phyloP scores from a whole-genome alignment of 2,329 filamentous ascomycete species.

The Fusarium sp. region DNA sequence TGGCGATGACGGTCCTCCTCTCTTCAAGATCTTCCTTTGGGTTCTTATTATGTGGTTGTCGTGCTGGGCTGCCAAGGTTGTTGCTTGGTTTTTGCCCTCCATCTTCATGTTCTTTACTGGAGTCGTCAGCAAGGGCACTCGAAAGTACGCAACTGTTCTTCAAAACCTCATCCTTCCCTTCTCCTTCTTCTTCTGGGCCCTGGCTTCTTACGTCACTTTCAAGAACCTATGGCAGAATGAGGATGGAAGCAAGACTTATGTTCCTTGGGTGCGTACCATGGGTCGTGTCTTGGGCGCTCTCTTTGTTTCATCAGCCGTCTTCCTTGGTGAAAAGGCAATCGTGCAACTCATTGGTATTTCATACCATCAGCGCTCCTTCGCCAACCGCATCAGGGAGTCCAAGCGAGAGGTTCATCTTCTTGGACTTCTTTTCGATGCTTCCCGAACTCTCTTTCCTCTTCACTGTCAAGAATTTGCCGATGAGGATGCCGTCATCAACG shows the following conservation, averaged over 20 bases:
- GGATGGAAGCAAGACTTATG: slow-evolving; percentile 45
- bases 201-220: slow-evolving; percentile 72
- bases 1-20: slow-evolving; percentile 55
- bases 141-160: slow-evolving; percentile 76
- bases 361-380: slow-evolving; percentile 87
- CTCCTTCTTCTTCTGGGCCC: slow-evolving; percentile 75
- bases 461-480: slow-evolving; percentile 92
- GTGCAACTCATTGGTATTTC: slow-evolving; percentile 87
- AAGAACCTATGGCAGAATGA: slow-evolving; percentile 60
- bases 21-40: slow-evolving; percentile 75
- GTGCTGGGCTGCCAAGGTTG: slow-evolving; percentile 74
- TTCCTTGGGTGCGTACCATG: slow-evolving; percentile 68
- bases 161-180: slow-evolving; percentile 72
- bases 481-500: slow-evolving; percentile 92
- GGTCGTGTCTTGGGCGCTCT: slow-evolving; percentile 73
- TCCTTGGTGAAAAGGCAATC: slow-evolving; percentile 80
- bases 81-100: slow-evolving; percentile 68
- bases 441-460: slow-evolving; percentile 86
- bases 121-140: slow-evolving; percentile 74
- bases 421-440: slow-evolving; percentile 89
- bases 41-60: slow-evolving; percentile 75
- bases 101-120: slow-evolving; percentile 76
- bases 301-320: slow-evolving; percentile 75
- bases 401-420: slow-evolving; percentile 88
- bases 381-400: slow-evolving; percentile 84